Base-by-base conservation (phyloP, 2,329 filamentous ascomycete species). In the Penicillium italicum region DNA sequence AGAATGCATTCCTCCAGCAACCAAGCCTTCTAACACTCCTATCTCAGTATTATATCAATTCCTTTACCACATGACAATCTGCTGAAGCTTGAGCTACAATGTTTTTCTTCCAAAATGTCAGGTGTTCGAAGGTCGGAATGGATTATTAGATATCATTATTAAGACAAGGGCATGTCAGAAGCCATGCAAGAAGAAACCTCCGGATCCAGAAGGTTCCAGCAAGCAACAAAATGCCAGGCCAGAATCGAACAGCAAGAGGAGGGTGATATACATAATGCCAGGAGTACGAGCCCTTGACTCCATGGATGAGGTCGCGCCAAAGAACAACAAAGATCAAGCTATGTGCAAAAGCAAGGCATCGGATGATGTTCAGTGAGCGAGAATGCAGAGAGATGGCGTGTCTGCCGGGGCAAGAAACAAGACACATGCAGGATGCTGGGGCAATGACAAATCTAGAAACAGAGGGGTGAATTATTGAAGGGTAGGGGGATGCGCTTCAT, bases 21-120 rank as follows among this genome's bases (percentile, higher is more conserved):
- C 20, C n/a, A 18, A 37, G 16, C 7, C 10, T 20, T 14, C 36
- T 57, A 50, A 33, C 18, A 28, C n/a, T 18, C 33, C 36, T 51
- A 10, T 41, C 30, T 44, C 3, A 77, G 74, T 77, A 77, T 61
- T 77, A 77, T 58, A 76, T 77, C 61, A 77, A 76, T 53, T 77
- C 75, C 14, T 77, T 76, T 55, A 61, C 69, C 12, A 63, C 66
- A 44, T 74, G 63, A 68, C 40, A 16, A 1, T 31, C 14, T 18
- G 33, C 18, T 47, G 12, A 26, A 30, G n/a, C 0, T 20, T 26
- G 16, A 36, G 22, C 22, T 38, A 31, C 26, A 2, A 34, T 33
- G 5, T 31, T 2, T 12, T 36, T 40, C 3, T 16, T 18, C 28
- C 4, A 38, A 36, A n/a, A 11, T 8, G 28, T 14, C 41, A 40